Conservation (phyloP, 352 stramenopile genomes). For the Globisporangium spinosum region DNA sequence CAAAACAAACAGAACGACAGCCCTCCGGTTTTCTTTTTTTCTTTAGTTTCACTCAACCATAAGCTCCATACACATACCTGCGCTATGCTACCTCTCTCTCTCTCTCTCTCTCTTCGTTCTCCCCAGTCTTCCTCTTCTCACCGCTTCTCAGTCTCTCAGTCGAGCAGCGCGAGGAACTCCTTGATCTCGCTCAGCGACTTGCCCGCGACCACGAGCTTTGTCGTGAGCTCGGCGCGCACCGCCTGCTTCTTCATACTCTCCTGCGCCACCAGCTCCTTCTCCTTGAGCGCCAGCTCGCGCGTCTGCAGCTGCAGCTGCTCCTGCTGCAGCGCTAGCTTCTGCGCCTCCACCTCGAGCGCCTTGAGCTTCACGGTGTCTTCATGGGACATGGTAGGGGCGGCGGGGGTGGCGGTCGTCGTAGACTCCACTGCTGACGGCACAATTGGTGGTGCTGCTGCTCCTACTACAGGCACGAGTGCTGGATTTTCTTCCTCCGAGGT, state of each 20-base stretch:
- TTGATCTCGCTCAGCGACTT: slow-evolving; percentile 5
- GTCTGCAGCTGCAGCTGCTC: slow-evolving; percentile 25
- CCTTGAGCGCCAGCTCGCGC: slow-evolving; percentile 42
- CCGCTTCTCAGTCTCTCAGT: not conserved
- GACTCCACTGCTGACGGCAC: not conserved
- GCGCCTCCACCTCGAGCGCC: slow-evolving; percentile 32
- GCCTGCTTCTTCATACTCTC: slow-evolving; percentile 25
- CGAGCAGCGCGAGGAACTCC: slow-evolving; percentile 8
- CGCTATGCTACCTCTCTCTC: not conserved
- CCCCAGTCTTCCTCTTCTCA: not conserved
- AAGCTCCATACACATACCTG: not conserved
- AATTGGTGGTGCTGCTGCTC: not conserved
- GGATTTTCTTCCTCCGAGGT: not conserved
- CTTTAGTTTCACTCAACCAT: not conserved
- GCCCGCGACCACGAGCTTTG: not conserved
- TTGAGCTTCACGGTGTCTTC: slow-evolving; percentile 4
- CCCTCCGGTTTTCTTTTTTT: not conserved
- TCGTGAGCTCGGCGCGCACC: slow-evolving; percentile 6
- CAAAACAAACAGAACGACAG: too few species aligned
- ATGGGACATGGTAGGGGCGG: not conserved
- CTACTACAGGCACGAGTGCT: not conserved
- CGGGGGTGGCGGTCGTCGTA: not conserved
- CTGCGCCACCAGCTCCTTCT: slow-evolving; percentile 30
- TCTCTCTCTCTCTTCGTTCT: not conserved
- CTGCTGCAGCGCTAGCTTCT: slow-evolving; percentile 34